phyloP scores from a whole-genome alignment of 176 grass and related monocot species.

The Rhynchospora pubera region DNA sequence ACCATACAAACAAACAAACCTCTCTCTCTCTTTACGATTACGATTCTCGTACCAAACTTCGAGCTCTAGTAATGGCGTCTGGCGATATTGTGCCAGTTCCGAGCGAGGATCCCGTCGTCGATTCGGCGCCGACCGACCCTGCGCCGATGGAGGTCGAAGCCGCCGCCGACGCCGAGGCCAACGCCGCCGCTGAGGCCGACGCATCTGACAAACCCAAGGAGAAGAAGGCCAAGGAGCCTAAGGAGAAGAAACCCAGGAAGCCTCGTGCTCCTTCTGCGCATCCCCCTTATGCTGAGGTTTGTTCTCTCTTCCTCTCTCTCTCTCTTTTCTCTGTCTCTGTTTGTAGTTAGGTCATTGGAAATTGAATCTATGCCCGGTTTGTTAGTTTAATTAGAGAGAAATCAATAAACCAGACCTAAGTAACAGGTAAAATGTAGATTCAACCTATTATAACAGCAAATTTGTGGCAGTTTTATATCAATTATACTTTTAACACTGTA shows the following conservation, averaged over 20 bases:
- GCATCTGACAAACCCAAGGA: not conserved
- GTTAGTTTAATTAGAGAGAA: not conserved
- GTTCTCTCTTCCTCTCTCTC: too few species aligned
- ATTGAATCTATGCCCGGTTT: not conserved
- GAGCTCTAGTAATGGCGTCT: not conserved
- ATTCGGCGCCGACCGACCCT: slow-evolving; percentile 10
- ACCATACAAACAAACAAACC: slow-evolving; percentile 2
- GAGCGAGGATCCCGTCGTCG: slow-evolving; percentile 11
- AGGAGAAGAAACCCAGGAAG: slow-evolving; percentile 56
- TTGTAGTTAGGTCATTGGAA: not conserved
- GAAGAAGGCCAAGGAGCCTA: slow-evolving; percentile 62
- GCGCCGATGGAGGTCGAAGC: slow-evolving; percentile 4
- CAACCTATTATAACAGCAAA: not conserved
- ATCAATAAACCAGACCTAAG: not conserved
- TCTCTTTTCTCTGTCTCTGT: too few species aligned
- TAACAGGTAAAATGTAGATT: not conserved
- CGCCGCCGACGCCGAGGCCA: not conserved
- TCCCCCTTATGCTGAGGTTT: slow-evolving; percentile 69
- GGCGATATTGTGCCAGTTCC: not conserved
- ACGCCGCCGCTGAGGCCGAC: not conserved
- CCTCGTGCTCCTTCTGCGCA: slow-evolving; percentile 26
- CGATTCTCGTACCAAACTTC: not conserved
- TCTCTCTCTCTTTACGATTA: not conserved
- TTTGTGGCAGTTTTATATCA: not conserved
- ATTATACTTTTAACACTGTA: not conserved